Conservation (phyloP, 768 basidiomycete species). For the Serpula lacrymans region DNA sequence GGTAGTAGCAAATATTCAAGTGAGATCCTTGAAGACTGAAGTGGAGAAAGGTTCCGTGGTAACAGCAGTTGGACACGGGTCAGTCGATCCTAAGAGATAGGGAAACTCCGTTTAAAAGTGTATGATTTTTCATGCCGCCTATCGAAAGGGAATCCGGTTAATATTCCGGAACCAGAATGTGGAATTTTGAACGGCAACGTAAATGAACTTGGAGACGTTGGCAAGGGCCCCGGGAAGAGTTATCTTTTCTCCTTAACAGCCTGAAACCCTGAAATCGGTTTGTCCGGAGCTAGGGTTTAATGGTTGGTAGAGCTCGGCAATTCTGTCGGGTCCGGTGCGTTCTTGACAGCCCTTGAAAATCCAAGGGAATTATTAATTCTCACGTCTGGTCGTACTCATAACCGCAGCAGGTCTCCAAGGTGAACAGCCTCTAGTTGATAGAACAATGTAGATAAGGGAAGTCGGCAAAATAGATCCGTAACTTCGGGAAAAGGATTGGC, state of each 20-base stretch:
- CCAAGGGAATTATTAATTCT: slow-evolving; percentile 70
- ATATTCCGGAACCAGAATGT: slow-evolving; percentile 76
- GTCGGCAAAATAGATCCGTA: slow-evolving; percentile 80
- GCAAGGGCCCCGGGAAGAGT: slow-evolving; percentile 74
- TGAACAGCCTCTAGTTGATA: slow-evolving; percentile 80
- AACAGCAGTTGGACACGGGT: slow-evolving; percentile 86
- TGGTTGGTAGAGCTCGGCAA: slow-evolving; percentile 70
- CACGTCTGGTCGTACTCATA: slow-evolving; percentile 73
- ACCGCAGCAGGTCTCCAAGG: slow-evolving; percentile 80
- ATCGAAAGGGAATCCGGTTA: slow-evolving; percentile 79
- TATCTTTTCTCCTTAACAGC: slow-evolving; percentile 77
- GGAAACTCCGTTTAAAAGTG: slow-evolving; percentile 72
- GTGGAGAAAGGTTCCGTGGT: slow-evolving; percentile 87
- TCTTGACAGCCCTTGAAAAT: slow-evolving; percentile 79
- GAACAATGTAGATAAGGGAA: slow-evolving; percentile 81
- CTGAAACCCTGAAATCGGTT: slow-evolving; percentile 72
- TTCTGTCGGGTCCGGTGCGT: slow-evolving; percentile 70
- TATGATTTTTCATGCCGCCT: slow-evolving; percentile 58
- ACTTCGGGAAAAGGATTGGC: slow-evolving; percentile 78
- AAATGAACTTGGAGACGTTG: slow-evolving; percentile 62
- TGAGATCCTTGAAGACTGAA: slow-evolving; percentile 86
- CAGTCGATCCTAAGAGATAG: slow-evolving; percentile 82
- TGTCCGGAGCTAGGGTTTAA: slow-evolving; percentile 72
- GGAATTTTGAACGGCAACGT: slow-evolving; percentile 65
- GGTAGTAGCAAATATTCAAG: slow-evolving; percentile 88